These are phyloP conservation scores for Pyrenula aspistea DNA, from an alignment of 495 filamentous ascomycete genomes.

Conservation along the genomic window DNA sequence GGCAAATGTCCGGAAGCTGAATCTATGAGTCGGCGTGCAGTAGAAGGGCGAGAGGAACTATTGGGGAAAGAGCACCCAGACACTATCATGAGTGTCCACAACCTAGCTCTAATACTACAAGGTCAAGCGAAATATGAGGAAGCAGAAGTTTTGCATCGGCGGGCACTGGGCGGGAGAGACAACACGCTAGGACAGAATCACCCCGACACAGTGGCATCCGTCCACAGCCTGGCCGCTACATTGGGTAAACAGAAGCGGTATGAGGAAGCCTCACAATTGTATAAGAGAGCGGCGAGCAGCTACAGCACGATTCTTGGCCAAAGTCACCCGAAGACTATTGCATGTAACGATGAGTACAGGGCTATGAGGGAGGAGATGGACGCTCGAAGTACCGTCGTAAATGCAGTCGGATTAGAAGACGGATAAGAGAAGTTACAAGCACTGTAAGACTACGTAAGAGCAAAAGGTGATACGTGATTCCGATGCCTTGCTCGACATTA, in stretches of 20 bases:
- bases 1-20: slow-evolving; percentile 22
- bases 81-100: slow-evolving; percentile 15
- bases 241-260: slow-evolving; percentile 15
- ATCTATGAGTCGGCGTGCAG: slow-evolving; percentile 8
- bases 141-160: slow-evolving; percentile 13
- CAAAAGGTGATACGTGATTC: too few species aligned
- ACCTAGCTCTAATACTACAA: slow-evolving; percentile 10
- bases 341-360: not conserved
- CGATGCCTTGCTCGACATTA: too few species aligned
- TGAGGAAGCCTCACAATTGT: slow-evolving; percentile 16
- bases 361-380: not conserved
- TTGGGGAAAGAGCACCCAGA: slow-evolving; percentile 15
- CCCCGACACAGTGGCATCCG: slow-evolving; percentile 17
- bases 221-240: slow-evolving; percentile 12
- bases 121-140: slow-evolving; percentile 18
- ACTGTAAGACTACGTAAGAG: not conserved
- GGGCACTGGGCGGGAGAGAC: slow-evolving; percentile 10
- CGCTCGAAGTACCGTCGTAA: not conserved
- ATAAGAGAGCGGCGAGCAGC: slow-evolving; percentile 7
- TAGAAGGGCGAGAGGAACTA: slow-evolving; percentile 13
- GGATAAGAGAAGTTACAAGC: not conserved
- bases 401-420: not conserved
- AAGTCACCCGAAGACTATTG: slow-evolving; percentile 23
- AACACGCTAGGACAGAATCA: slow-evolving; percentile 20
- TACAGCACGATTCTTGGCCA: slow-evolving; percentile 17